Conservation (phyloP, 1,284 basidiomycete genomes). For the Boletus smithii region DNA sequence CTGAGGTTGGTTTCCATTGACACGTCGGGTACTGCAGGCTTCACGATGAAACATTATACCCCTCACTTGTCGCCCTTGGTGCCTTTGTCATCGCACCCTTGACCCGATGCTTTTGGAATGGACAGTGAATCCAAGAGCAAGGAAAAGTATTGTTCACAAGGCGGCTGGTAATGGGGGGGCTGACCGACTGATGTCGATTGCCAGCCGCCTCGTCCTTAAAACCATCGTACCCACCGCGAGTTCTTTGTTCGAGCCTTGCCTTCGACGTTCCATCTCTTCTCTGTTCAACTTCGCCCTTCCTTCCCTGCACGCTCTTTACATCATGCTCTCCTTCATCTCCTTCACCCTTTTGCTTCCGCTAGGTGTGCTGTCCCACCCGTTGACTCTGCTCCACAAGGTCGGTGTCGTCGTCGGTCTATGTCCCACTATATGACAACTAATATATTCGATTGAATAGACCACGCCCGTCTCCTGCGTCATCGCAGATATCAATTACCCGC, state of each 20-base stretch:
- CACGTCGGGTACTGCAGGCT: no score
- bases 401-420: background rate
- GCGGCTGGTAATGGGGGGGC: background rate
- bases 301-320: slow-evolving; percentile 9
- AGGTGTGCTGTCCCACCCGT: slow-evolving; percentile 16
- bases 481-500: slow-evolving; percentile 25
- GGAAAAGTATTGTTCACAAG: no score
- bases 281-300: background rate
- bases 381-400: slow-evolving; percentile 14
- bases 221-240: background rate
- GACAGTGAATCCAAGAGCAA: no score
- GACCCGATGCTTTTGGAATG: no score
- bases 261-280: slow-evolving; percentile 1
- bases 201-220: slow-evolving; percentile 13
- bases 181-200: background rate
- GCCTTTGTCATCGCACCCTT: no score
- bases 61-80: no score
- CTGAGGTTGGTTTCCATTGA: no score
- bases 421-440: background rate
- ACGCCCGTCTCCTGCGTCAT: slow-evolving; percentile 22
- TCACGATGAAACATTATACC: no score
- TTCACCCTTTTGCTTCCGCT: slow-evolving; percentile 24
- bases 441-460: slow-evolving; percentile 4
- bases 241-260: background rate
- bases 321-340: slow-evolving; percentile 22